phyloP scores from a whole-genome alignment of 306 rosid species.

The Vigna reflexopilosa region DNA sequence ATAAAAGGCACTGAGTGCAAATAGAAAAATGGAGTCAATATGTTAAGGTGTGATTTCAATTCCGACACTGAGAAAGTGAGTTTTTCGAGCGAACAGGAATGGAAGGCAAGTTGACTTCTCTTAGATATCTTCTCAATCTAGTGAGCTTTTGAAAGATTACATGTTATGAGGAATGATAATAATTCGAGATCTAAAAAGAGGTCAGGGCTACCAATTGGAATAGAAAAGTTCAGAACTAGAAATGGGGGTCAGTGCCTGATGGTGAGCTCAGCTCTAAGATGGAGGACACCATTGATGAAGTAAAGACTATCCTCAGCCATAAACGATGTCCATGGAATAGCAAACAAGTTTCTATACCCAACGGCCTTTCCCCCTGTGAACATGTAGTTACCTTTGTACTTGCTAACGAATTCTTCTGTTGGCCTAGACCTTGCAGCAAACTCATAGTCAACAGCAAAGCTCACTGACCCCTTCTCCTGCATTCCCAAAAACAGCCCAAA shows the following conservation, averaged over 20 bases:
- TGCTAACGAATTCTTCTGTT: conserved; percentile 79
- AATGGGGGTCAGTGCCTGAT: conserved; percentile 63
- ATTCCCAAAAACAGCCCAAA: conserved; percentile 95
- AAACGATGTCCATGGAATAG: conserved; percentile 84
- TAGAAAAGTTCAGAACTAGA: conserved; percentile 16
- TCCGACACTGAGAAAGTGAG: background rate
- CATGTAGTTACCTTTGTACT: conserved; percentile 95
- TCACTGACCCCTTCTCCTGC: conserved; percentile 96
- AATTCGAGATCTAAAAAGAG: background rate
- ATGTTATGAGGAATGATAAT: conserved; percentile 16
- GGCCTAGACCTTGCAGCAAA: conserved; percentile 91
- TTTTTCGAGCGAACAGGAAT: background rate
- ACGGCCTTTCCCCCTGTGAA: conserved; percentile 99
- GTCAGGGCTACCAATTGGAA: conserved; percentile 39
- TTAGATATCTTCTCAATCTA: conserved; percentile 12
- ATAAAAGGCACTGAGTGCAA: background rate
- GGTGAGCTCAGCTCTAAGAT: conserved; percentile 95
- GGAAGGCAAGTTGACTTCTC: background rate
- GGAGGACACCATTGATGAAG: conserved; percentile 92
- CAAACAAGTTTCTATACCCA: conserved; percentile 90
- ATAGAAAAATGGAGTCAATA: background rate
- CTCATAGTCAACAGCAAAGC: conserved; percentile 94
- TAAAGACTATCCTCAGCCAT: conserved; percentile 83
- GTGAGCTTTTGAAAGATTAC: conserved; percentile 20
- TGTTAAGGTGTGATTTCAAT: background rate